A percentile compares a stretch with the other conserved stretches of the same genome.
These are phyloP conservation scores for Astrothelium subdiscretum DNA, from an alignment of 495 filamentous ascomycete genomes.

Conservation along the genomic window DNA sequence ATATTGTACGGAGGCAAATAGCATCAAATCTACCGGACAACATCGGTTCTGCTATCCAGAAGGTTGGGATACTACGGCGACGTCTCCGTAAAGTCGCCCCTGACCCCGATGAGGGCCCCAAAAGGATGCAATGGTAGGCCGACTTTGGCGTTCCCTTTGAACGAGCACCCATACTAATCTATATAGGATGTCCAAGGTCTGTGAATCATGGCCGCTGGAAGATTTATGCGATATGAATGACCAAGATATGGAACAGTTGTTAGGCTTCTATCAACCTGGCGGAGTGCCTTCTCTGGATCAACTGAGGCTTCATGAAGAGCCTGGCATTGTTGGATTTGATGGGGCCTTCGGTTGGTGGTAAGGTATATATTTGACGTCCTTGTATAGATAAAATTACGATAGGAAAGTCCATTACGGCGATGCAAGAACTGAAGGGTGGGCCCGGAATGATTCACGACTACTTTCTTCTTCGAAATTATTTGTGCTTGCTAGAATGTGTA, in stretches of 20 bases:
- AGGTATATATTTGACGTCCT: background rate
- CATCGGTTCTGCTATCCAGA: constrained; percentile 69
- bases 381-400: background rate
- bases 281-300: constrained; percentile 27
- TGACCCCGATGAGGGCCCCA: constrained; percentile 57
- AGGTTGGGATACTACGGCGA: constrained; percentile 66
- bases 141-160: background rate
- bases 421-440: no score
- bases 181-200: constrained; percentile 74
- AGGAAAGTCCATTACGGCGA: background rate
- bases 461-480: no score
- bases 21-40: constrained; percentile 62
- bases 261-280: constrained; percentile 52
- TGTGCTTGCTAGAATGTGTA: no score
- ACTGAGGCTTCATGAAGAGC: constrained; percentile 21
- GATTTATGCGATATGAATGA: constrained; percentile 79
- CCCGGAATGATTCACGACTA: background rate
- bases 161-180: background rate
- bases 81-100: constrained; percentile 73
- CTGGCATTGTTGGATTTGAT: constrained; percentile 21
- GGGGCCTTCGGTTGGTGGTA: constrained; percentile 25
- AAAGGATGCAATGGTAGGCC: constrained; percentile 79
- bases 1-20: constrained; percentile 73
- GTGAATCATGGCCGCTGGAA: constrained; percentile 74
- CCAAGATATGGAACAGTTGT: constrained; percentile 66